Base-by-base conservation (phyloP, 2,329 filamentous ascomycete genomes). In the Lecanicillium sp. region DNA sequence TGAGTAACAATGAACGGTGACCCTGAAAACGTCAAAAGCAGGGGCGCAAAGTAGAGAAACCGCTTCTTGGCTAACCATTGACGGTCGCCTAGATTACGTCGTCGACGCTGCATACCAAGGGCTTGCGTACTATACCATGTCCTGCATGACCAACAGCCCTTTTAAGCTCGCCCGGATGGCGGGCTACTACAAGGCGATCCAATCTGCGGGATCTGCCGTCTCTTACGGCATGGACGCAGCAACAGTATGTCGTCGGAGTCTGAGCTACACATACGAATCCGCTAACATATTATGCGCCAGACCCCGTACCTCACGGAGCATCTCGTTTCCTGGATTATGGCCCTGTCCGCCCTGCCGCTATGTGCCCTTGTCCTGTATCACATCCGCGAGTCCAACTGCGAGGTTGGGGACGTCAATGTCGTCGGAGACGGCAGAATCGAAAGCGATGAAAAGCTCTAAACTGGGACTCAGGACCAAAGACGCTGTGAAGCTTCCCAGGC, bases 151-250 rank as follows among this genome's bases (percentile, higher is more conserved):
- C 45, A 85, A 85, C 64, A 83, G 83, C 54, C 68, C 75, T 40
- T 78, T 80, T 53, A 83, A 80, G 54, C 68, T 83, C 27, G 81
- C 81, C 55, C 83, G 84, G 58, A 84, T 81, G 54, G 80, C 80
- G n/a, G 81, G 80, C 36, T 85, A 84, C 64, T 85, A 85, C 68
- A 85, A 85, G 62, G 80, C 80, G 28, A 81, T 85, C 39, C 81
- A 86, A 56, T 83, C 80, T 16, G 80, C 79, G 14, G 81, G 81
- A 51, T 71, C 73, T 3, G 81, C 78, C 27, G 74, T 48, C 12
- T 46, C 44, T 8, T 49, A 41, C 17, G 46, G 43, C 19, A 45
- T 49, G 44, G 47, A 49, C 38, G 46, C 45, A 15, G 47, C 43
- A 17, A 47, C 46, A 31, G 44, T 46, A 11, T 35, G 43, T 19